Conservation (phyloP, 1,284 basidiomycete genomes). For the Rhodotorula sp. region DNA sequence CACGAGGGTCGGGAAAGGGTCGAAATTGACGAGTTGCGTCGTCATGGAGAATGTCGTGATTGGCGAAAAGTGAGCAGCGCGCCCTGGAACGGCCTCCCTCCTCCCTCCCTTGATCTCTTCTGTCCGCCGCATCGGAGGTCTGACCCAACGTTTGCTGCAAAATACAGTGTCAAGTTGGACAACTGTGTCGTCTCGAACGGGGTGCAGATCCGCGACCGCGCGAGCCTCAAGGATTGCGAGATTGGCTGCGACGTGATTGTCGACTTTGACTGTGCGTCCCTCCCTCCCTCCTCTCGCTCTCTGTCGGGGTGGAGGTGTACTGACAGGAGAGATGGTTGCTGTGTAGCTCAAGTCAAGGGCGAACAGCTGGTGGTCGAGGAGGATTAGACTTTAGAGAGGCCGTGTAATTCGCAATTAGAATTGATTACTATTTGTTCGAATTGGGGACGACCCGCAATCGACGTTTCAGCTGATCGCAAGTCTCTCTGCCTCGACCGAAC, state of each 20-base stretch:
- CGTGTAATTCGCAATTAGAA: neutral
- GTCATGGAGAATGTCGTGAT: conserved; percentile 86
- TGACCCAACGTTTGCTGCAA: too few relatives aligned
- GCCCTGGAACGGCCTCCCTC: too few relatives aligned
- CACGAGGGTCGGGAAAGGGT: conserved; percentile 81
- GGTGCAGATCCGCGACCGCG: conserved; percentile 74
- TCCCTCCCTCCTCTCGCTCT: neutral
- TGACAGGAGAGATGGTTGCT: neutral
- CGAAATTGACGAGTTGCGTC: conserved; percentile 79
- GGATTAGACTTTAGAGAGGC: conserved; percentile 11
- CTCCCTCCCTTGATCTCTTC: too few relatives aligned
- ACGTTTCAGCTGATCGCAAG: neutral
- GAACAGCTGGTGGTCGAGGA: conserved; percentile 38
- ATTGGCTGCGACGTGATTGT: conserved; percentile 86
- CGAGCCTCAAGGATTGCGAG: conserved; percentile 75
- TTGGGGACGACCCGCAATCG: neutral
- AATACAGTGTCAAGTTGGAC: conserved; percentile 86
- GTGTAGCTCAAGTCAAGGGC: conserved; percentile 34
- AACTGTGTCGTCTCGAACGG: conserved; percentile 80
- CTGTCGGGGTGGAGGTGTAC: neutral
- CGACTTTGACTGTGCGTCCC: conserved; percentile 61
- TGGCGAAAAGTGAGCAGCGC: conserved; percentile 79
- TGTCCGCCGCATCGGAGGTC: too few relatives aligned
- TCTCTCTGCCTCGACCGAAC: neutral
- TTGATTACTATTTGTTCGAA: neutral